phyloP scores from a whole-genome alignment of 768 basidiomycete genomes.

The Clitopilus passeckerianus region DNA sequence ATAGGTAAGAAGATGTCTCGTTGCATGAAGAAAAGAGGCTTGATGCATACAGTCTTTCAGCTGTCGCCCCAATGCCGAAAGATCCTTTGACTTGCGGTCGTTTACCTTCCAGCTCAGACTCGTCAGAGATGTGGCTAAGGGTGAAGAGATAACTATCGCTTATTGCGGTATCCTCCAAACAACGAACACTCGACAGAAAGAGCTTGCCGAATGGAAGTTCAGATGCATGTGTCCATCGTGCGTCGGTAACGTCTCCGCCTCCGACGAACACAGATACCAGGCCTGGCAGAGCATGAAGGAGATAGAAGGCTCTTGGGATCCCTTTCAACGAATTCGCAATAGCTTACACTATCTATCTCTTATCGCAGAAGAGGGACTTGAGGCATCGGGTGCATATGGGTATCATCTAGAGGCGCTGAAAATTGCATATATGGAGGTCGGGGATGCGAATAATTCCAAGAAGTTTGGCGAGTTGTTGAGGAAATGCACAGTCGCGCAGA shows the following conservation, averaged over 20 bases:
- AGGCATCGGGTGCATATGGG: slow-evolving; percentile 11
- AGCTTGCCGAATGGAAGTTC: slow-evolving; percentile 23
- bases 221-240: slow-evolving; percentile 20
- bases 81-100: slow-evolving; percentile 20
- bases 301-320: slow-evolving; percentile 6
- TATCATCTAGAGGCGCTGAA: slow-evolving; percentile 12
- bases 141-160: slow-evolving; percentile 23
- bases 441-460: slow-evolving; percentile 10
- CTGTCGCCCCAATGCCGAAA: slow-evolving; percentile 23
- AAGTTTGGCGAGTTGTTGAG: slow-evolving; percentile 13
- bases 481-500: slow-evolving; percentile 10
- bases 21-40: not conserved
- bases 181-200: slow-evolving; percentile 15
- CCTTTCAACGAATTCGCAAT: slow-evolving; percentile 11
- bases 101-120: slow-evolving; percentile 25
- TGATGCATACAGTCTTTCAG: slow-evolving; percentile 8
- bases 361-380: slow-evolving; percentile 12
- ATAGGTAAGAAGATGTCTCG: slow-evolving; percentile 20
- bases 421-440: slow-evolving; percentile 12
- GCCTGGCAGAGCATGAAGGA: slow-evolving; percentile 8
- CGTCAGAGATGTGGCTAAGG: slow-evolving; percentile 18
- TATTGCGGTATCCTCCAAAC: slow-evolving; percentile 18
- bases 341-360: slow-evolving; percentile 13
- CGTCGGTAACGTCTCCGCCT: slow-evolving; percentile 11
- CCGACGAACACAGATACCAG: slow-evolving; percentile 16